Conservation (phyloP, 1,284 basidiomycete species). For the Ganoderma meredithae region DNA sequence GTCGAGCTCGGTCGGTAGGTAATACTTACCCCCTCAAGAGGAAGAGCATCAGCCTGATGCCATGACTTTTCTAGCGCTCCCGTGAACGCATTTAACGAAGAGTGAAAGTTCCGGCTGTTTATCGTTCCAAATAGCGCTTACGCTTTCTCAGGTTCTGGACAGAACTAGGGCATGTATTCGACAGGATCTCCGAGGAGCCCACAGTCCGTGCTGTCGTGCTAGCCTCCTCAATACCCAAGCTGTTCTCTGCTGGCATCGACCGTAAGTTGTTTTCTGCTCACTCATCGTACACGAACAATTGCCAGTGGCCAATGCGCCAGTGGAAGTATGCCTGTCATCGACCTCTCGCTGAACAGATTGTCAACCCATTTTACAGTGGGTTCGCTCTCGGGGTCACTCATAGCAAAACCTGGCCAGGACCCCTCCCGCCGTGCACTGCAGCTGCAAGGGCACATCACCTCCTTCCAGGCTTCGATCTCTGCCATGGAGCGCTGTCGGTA, state of each 20-base stretch:
- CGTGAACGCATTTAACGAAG: constrained; percentile 78
- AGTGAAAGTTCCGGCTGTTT: no score
- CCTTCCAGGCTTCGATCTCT: constrained; percentile 79
- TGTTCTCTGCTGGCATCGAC: constrained; percentile 86
- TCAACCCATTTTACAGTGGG: constrained; percentile 37
- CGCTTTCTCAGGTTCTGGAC: constrained; percentile 67
- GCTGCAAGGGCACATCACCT: constrained; percentile 58
- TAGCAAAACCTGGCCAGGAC: constrained; percentile 45
- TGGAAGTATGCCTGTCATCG: background rate
- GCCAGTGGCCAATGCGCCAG: no score
- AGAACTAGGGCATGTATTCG: constrained; percentile 70
- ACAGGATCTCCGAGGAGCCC: constrained; percentile 59
- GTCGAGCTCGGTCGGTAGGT: constrained; percentile 63
- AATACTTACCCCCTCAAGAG: background rate
- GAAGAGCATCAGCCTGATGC: background rate
- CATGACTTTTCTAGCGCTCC: constrained; percentile 56
- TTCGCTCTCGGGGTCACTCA: constrained; percentile 35
- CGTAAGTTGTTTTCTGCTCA: constrained; percentile 52
- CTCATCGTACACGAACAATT: no score
- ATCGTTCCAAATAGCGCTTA: no score
- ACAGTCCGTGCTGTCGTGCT: constrained; percentile 78
- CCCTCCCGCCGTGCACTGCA: constrained; percentile 61
- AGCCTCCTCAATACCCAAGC: constrained; percentile 71
- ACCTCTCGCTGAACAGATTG: background rate
- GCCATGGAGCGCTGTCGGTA: constrained; percentile 76